phyloP scores from a whole-genome alignment of 2,329 filamentous ascomycete genomes.

The Calonectria henricotiae region DNA sequence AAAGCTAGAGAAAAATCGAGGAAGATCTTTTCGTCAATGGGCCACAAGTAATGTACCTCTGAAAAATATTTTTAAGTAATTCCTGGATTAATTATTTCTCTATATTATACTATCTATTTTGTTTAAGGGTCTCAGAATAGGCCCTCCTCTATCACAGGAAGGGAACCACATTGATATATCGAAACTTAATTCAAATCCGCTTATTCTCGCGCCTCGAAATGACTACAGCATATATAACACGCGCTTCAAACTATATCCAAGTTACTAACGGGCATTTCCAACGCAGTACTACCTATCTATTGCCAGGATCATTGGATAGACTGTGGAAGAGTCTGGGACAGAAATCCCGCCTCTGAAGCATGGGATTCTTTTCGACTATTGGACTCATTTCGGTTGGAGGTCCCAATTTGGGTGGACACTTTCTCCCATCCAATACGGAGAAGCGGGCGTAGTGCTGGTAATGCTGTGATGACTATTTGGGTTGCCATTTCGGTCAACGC shows the following conservation, averaged over 20 bases:
- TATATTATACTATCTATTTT: no score
- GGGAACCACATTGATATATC: no score
- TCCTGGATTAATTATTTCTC: no score
- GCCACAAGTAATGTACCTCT: no score
- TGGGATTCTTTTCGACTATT: not conserved
- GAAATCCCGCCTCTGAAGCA: not conserved
- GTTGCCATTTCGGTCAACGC: constrained; percentile 4
- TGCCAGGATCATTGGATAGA: not conserved
- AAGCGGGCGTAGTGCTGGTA: not conserved
- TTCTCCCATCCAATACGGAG: constrained; percentile 3
- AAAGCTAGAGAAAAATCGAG: no score
- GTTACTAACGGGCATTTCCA: not conserved
- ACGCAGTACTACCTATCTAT: not conserved
- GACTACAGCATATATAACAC: no score
- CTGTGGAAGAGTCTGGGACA: not conserved
- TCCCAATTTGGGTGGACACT: constrained; percentile 1
- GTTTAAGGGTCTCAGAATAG: no score
- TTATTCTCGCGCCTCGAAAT: no score
- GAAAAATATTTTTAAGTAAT: not conserved
- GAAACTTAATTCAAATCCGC: no score
- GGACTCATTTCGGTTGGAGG: not conserved
- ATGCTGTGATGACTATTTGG: constrained; percentile 8
- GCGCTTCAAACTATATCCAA: no score
- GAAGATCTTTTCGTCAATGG: no score
- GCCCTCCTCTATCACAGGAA: no score